Evolutionary conservation across 352 stramenopile genomes (phyloP).

Genomic region (Saprolegnia parasitica): DNA sequence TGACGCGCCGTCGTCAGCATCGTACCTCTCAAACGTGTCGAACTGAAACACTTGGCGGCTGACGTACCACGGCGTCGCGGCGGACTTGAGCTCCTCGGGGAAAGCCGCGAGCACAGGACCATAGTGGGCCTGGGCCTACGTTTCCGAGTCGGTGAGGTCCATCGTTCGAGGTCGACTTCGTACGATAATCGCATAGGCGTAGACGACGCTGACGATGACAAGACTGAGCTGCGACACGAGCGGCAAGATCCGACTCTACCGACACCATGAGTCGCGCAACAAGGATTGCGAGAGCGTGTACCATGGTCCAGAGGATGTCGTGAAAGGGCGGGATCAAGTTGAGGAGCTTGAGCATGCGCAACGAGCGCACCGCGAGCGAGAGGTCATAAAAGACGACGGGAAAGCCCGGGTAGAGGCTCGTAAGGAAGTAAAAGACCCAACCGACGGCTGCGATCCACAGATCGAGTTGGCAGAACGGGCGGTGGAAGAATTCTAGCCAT

Average conservation of each 20-base stretch:
- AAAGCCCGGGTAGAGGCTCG: conserved; percentile 54
- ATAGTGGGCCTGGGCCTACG: conserved; percentile 59
- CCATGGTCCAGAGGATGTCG: conserved; percentile 79
- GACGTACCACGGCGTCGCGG: conserved; percentile 60
- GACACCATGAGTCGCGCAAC: background rate
- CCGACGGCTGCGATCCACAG: conserved; percentile 62
- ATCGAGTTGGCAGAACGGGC: conserved; percentile 75
- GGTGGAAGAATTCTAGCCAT: conserved; percentile 51
- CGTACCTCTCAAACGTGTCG: conserved; percentile 59
- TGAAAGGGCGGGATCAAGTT: conserved; percentile 81
- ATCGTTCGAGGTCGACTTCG: background rate
- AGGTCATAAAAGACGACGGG: conserved; percentile 77
- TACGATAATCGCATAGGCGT: conserved; percentile 73
- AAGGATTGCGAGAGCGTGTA: background rate
- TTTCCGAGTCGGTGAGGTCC: too few species aligned
- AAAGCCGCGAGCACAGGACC: conserved; percentile 54
- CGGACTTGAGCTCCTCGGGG: conserved; percentile 39
- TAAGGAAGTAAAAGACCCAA: conserved; percentile 77
- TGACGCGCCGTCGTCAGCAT: background rate
- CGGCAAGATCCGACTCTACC: conserved; percentile 63
- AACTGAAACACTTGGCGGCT: conserved; percentile 71
- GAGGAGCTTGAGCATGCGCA: conserved; percentile 76
- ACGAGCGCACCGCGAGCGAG: conserved; percentile 60
- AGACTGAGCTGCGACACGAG: conserved; percentile 70
- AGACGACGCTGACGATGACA: conserved; percentile 83